Percentiles rank a stretch among this genome's conserved stretches.
Conservation (phyloP, 2,329 filamentous ascomycete species). For the Capronia americana region DNA sequence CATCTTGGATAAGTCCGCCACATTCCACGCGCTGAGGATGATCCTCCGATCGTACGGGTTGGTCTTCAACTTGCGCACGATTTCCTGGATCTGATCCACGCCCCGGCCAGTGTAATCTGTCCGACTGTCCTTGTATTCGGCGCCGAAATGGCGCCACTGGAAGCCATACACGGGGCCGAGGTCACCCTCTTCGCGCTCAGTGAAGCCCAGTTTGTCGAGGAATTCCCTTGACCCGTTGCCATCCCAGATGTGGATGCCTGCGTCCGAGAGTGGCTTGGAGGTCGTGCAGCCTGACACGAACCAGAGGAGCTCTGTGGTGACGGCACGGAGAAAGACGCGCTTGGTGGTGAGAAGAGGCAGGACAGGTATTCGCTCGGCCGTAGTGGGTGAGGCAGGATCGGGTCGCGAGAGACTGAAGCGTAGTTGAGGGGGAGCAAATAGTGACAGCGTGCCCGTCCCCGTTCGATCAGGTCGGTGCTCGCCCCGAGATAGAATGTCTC, state of each 20-base stretch:
- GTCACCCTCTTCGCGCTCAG: constrained; percentile 83
- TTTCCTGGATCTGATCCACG: constrained; percentile 88
- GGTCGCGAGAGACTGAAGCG: constrained; percentile 80
- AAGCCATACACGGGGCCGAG: constrained; percentile 97
- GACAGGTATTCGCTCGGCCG: constrained; percentile 61
- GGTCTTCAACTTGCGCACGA: constrained; percentile 82
- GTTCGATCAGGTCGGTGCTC: constrained; percentile 92
- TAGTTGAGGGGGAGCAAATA: constrained; percentile 85
- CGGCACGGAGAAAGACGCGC: constrained; percentile 88
- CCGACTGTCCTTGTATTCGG: constrained; percentile 78
- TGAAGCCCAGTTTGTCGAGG: constrained; percentile 82
- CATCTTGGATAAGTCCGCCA: constrained; percentile 83
- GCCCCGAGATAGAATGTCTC: constrained; percentile 78
- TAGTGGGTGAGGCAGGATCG: constrained; percentile 44
- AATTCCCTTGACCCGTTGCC: constrained; percentile 91
- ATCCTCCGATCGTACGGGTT: constrained; percentile 90
- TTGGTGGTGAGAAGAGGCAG: constrained; percentile 96
- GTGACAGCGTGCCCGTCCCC: constrained; percentile 86
- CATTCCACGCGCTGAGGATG: constrained; percentile 94
- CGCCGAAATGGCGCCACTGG: constrained; percentile 98
- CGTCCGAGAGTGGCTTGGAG: constrained; percentile 74
- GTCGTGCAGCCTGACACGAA: constrained; percentile 87
- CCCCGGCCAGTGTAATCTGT: constrained; percentile 87
- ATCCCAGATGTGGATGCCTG: constrained; percentile 97
- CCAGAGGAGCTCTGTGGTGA: constrained; percentile 93